phyloP scores from a whole-genome alignment of 805 yeast species.

The Saccharomycopsis lassenensis region DNA sequence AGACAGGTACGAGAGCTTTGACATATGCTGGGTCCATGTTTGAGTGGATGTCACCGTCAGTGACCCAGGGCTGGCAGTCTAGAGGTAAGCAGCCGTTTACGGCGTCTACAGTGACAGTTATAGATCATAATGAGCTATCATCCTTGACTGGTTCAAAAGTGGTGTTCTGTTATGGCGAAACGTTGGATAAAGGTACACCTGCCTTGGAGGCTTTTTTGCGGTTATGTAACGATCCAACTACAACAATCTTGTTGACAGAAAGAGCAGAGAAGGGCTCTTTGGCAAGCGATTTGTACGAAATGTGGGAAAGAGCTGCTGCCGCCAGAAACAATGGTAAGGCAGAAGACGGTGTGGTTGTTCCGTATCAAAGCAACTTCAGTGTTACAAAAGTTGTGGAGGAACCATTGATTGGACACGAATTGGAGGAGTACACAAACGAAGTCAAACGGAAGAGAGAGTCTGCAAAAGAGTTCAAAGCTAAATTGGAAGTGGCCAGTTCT shows the following conservation, averaged over 20 bases:
- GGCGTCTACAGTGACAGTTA: conserved; percentile 46
- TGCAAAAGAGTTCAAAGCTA: conserved; percentile 26
- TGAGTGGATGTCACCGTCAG: conserved; percentile 91
- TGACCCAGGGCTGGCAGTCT: conserved; percentile 77
- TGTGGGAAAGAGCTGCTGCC: conserved; percentile 40
- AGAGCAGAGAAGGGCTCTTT: conserved; percentile 38
- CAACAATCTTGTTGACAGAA: conserved; percentile 70
- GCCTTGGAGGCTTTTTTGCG: conserved; percentile 40
- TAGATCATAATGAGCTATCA: conserved; percentile 44
- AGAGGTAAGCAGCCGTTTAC: conserved; percentile 72
- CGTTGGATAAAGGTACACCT: conserved; percentile 51
- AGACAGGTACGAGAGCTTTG: conserved; percentile 66
- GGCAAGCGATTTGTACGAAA: conserved; percentile 37
- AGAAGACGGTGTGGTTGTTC: conserved; percentile 55
- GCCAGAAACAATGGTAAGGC: conserved; percentile 27
- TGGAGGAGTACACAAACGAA: conserved; percentile 34
- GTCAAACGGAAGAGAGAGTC: conserved; percentile 36
- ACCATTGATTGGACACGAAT: conserved; percentile 37
- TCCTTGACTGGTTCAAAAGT: conserved; percentile 61
- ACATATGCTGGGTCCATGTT: conserved; percentile 80
- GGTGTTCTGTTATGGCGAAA: conserved; percentile 65
- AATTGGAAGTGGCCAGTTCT: conserved; percentile 20
- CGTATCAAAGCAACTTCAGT: conserved; percentile 34
- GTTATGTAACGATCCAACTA: conserved; percentile 53
- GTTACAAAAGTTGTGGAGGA: conserved; percentile 37